phyloP scores from a whole-genome alignment of 1,284 basidiomycete species.

The Rhodotorula sp. region DNA sequence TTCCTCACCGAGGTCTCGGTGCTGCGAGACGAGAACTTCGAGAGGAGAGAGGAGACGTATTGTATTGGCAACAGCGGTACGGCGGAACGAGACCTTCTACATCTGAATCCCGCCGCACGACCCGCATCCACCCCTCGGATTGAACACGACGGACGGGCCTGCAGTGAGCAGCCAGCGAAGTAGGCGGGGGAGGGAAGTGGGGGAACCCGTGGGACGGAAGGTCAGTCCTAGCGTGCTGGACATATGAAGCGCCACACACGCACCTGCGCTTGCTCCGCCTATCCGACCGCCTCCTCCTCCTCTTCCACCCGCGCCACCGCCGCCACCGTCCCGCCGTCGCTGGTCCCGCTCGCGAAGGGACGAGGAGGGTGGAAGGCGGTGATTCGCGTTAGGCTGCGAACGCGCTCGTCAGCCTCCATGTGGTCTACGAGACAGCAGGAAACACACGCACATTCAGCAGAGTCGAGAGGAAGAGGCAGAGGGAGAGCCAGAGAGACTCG shows the following conservation, averaged over 20 bases:
- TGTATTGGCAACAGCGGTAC: rapidly evolving
- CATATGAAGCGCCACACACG: not conserved
- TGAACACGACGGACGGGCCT: not conserved
- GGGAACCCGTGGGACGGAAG: not conserved
- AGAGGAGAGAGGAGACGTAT: not conserved
- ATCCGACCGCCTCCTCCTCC: not conserved
- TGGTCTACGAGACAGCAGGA: rapidly evolving
- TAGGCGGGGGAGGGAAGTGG: not conserved
- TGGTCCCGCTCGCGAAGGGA: not conserved
- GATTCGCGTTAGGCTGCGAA: conserved; percentile 3
- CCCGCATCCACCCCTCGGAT: not conserved
- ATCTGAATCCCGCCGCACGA: not conserved
- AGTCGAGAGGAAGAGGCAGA: conserved; percentile 21
- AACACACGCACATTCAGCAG: conserved; percentile 8
- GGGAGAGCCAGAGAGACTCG: conserved; percentile 8
- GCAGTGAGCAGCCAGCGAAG: no score
- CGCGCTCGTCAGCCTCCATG: not conserved
- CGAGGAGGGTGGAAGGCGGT: not conserved
- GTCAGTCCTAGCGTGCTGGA: not conserved
- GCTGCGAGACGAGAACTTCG: not conserved
- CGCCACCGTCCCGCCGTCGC: not conserved
- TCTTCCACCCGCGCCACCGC: not conserved
- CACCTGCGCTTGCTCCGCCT: not conserved
- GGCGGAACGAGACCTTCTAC: not conserved
- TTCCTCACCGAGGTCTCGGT: not conserved